Evolutionary conservation across 179 eudicot species (phyloP).

Genomic region (Vitellaria paradoxa): DNA sequence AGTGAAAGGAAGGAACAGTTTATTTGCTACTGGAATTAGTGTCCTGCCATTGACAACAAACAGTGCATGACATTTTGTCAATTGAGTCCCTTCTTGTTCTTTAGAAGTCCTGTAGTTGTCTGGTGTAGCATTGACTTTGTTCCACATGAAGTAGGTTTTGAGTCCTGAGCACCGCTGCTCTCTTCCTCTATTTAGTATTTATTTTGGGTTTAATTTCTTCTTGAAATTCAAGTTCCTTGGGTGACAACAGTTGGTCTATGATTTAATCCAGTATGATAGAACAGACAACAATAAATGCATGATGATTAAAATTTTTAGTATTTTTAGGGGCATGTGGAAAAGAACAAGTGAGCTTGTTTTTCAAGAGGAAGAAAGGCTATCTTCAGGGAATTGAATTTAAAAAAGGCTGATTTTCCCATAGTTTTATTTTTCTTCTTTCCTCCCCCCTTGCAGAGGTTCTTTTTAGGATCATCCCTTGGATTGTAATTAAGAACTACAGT

Average conservation of each 20-base stretch:
- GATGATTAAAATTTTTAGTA: not conserved
- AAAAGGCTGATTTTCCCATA: not conserved
- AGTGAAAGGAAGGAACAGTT: not conserved
- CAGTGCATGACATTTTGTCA: not conserved
- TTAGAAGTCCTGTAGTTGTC: not conserved
- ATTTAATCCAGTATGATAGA: not conserved
- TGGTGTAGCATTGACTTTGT: not conserved
- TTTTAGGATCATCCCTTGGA: not conserved
- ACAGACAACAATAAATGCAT: not conserved
- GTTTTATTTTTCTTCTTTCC: no score
- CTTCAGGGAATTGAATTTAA: not conserved
- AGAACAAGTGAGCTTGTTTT: not conserved
- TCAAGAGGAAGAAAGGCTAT: not conserved
- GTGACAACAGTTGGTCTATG: not conserved
- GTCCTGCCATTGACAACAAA: not conserved
- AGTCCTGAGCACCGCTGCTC: not conserved
- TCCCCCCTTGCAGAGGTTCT: not conserved
- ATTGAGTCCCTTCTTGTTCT: not conserved
- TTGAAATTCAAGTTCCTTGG: not conserved
- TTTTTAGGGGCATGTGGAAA: constrained; percentile 1
- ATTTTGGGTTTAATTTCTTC: not conserved
- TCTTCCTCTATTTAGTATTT: not conserved
- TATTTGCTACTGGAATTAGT: not conserved
- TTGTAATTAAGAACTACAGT: not conserved
- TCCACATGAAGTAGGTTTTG: not conserved